Base-by-base conservation (phyloP, 352 stramenopile species). In the Globisporangium orthogonon region DNA sequence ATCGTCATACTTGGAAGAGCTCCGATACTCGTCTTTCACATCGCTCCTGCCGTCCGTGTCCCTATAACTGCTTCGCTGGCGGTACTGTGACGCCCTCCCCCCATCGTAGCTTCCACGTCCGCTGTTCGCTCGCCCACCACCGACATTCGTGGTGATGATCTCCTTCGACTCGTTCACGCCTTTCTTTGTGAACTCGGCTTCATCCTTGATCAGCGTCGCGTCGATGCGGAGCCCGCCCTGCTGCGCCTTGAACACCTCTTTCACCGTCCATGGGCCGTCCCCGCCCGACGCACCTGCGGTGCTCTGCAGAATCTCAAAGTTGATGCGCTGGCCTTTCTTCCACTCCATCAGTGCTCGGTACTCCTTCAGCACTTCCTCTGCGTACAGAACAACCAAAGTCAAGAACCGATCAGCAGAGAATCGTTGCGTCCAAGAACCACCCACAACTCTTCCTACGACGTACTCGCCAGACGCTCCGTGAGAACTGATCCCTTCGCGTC, bases 391-490 rank as follows among this genome's bases (percentile, higher is more conserved):
- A 59, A 50, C 30, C 2, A 47, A 23, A 23, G 23, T 23, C 23
- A 23, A 23, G 6, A 1, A 29, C 0, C 30, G 18, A 14, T 39
- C 29, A 41, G 48, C 10, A 11, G 23, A 23, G 23, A 23, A 14
- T 30, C 11, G 5, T 6, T 11, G 7, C 29, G 29, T 52, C 48
- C 30, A 52, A 23, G 23, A 23, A 23, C 23, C 23, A 23, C 23
- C 23, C 23, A 23, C 23, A 23, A 23, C 23, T 23, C 23, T 23
- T 23, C 23, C 23, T 23, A 23, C 7, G 4, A 77, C 81, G 56
- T 76, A 91, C 81, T 89, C 10, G 83, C 83, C 71, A 65, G 67
- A 23, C 80, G 78, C 39, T 89, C 78, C 10, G 71, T 89, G 31
- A 93, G 77, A n/a, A 78, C 41, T 3, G 61, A 54, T 37, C 77